These are phyloP conservation scores for Limonium bicolor DNA, from an alignment of 148 eudicot genomes.

Conservation along the genomic window DNA sequence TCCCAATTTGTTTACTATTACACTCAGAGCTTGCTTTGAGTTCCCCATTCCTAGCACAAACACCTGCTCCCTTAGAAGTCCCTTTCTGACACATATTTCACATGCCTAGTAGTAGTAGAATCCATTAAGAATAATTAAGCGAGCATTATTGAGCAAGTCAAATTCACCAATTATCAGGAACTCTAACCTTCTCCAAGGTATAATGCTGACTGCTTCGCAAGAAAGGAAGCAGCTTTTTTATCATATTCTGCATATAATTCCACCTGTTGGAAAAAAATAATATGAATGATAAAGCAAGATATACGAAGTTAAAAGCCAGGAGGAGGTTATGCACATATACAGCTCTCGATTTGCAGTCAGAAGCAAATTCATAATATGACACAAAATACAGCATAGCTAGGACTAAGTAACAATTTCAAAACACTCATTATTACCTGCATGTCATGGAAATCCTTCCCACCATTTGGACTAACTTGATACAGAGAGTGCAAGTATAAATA, in stretches of 20 bases:
- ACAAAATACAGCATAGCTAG: neutral
- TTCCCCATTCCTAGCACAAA: slow-evolving; percentile 97
- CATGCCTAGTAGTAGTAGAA: slow-evolving; percentile 75
- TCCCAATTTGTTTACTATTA: slow-evolving; percentile 76
- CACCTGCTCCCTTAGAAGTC: slow-evolving; percentile 69
- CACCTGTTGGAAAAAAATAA: slow-evolving; percentile 7
- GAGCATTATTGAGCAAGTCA: neutral
- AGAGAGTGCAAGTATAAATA: slow-evolving; percentile 64
- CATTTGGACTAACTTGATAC: slow-evolving; percentile 76
- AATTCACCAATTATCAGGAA: neutral
- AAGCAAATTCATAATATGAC: too few relatives aligned
- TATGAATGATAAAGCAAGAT: slow-evolving; percentile 2
- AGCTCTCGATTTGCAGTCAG: too few relatives aligned
- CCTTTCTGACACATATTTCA: slow-evolving; percentile 53
- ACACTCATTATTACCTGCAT: slow-evolving; percentile 81
- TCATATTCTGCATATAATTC: slow-evolving; percentile 5
- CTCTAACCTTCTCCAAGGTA: slow-evolving; percentile 40
- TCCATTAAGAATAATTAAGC: slow-evolving; percentile 7
- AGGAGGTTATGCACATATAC: too few relatives aligned
- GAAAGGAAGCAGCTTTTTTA: slow-evolving; percentile 7
- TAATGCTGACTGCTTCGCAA: slow-evolving; percentile 6
- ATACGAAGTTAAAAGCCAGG: too few relatives aligned
- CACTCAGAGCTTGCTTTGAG: slow-evolving; percentile 76
- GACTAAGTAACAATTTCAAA: too few relatives aligned
- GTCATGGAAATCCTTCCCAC: slow-evolving; percentile 90